Evolutionary conservation across 202 grass and related monocot species (phyloP), one percentile per base, ranked within the genome.

Genomic region (Zoysia matrella): DNA sequence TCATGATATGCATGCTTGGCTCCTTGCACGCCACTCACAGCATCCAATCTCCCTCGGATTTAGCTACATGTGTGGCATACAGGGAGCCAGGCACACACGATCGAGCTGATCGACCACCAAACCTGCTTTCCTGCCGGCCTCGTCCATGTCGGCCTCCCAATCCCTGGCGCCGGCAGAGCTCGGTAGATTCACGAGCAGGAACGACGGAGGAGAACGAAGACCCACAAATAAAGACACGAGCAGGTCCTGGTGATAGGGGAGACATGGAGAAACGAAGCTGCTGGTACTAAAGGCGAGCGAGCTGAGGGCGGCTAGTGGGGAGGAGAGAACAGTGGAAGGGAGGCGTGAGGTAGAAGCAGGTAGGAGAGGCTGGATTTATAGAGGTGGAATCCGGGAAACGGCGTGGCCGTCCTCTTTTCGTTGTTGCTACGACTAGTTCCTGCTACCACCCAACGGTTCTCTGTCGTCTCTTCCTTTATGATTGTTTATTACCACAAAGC

Each of bases 1-100:
- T 53, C 67, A 71, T 56, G 54, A 70, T 67, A 83, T 79, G 87
- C 92, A 94, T 97, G 94, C 94, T 94, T 97, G 94, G 92, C 94
- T 94, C 94, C 94, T 94, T 97, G 94, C 92, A 97, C 90, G 94
- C 94, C 94, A 97, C 89, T 86, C 94, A 92, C 86, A 92, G 85
- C 83, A 94, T 91, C 89, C 92, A 94, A 94, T 92, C 90, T 61
- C 74, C 48, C 54, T 80, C 81, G 82, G 86, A 90, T 94, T 91
- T 83, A 74, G 75, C 82, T 92, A 89, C 86, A 88, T 94, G 94
- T 88, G 94, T 97, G 94, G 94, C 94, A 94, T 97, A 92, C 94
- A 97, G 90, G 94, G 94, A 97, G 94, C 92, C 94, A 97, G 92
- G 94, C 94, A 97, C 86, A 77, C 92, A 84, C 83, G 48, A 63